Base-by-base conservation (phyloP, 148 eudicot genomes). In the Fagopyrum homotropicum region DNA sequence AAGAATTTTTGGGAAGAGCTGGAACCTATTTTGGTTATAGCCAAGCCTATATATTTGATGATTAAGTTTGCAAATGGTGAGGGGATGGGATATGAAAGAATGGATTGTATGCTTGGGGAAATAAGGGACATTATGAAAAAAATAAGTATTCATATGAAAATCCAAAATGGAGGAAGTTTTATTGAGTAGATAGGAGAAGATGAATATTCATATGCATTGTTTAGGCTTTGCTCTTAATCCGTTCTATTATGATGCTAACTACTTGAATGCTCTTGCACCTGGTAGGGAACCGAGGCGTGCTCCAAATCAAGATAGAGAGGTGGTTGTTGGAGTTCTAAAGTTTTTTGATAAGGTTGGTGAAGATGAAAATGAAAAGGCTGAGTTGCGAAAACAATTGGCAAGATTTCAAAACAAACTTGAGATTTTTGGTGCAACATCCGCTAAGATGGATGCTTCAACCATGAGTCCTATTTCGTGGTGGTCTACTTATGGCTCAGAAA, bases 91-190 rank as follows among this genome's bases (percentile, higher is more conserved):
- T 78, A 80, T 73, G 83, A 85, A 46, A 77, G 10, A 11, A 82
- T 80, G 77, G 84, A 85, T 73, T 40, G 45, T 11, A 76, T 79
- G 77, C 10, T 85, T 4, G 83, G 83, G 0, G 78, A 83, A 48
- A 40, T 79, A 4, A 60, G 12, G 8, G 80, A 79, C 22, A 14
- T 79, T 0, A 50, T 83, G 80, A 61, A 9, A 19, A 6, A 2
- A 76, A 45, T 1, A 45, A 50, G 4, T 19, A 79, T 56, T 15
- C 0, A 2, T 50, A 17, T 7, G 68, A 50, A 16, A 26, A 8
- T 45, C 4, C 9, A 61, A 15, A 29, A 74, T 83, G 35, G 45
- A 76, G 55, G 47, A 76, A 16, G 69, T 78, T 1, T 6, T 84
- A 0, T 2, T 76, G 0, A 7, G 4, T 7, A 30, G 82, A 8